A percentile compares a stretch with the other conserved stretches of the same genome.
Conservation (phyloP, 345 rosid species). For the Citrus sp. region DNA sequence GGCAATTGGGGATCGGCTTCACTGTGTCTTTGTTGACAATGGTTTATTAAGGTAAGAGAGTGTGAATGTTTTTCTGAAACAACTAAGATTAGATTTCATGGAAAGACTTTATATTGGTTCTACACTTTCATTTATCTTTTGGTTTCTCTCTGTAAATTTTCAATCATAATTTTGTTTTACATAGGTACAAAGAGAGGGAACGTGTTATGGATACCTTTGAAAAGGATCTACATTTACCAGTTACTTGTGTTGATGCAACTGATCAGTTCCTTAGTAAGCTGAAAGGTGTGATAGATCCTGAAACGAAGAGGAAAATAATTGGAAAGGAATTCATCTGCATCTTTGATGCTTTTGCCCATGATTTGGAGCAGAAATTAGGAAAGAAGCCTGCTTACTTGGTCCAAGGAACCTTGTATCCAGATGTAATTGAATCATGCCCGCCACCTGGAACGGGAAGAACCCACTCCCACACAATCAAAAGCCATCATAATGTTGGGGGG, state of each 20-base stretch:
- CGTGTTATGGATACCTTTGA: slow-evolving; percentile 92
- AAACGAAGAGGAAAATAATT: slow-evolving; percentile 84
- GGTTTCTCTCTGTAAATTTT: background rate
- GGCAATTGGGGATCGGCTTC: slow-evolving; percentile 95
- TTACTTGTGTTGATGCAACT: slow-evolving; percentile 79
- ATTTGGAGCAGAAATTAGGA: slow-evolving; percentile 72
- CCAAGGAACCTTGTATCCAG: slow-evolving; percentile 96
- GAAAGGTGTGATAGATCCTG: slow-evolving; percentile 91
- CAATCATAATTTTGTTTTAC: slow-evolving; percentile 2
- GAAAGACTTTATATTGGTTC: background rate
- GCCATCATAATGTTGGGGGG: slow-evolving; percentile 99
- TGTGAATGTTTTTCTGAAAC: background rate
- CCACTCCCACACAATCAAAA: slow-evolving; percentile 95
- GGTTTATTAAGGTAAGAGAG: slow-evolving; percentile 72
- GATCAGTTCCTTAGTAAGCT: slow-evolving; percentile 76
- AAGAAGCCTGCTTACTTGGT: slow-evolving; percentile 79
- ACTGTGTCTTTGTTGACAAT: slow-evolving; percentile 93
- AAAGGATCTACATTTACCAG: slow-evolving; percentile 84
- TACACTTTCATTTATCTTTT: background rate
- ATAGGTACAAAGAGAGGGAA: slow-evolving; percentile 86
- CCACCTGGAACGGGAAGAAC: slow-evolving; percentile 93
- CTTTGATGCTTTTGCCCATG: slow-evolving; percentile 76
- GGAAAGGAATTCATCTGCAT: slow-evolving; percentile 86
- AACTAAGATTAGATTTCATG: background rate
- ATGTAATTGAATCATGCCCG: slow-evolving; percentile 97